Base-by-base conservation (phyloP, 805 yeast species). In the Clavispora phyllophila region DNA sequence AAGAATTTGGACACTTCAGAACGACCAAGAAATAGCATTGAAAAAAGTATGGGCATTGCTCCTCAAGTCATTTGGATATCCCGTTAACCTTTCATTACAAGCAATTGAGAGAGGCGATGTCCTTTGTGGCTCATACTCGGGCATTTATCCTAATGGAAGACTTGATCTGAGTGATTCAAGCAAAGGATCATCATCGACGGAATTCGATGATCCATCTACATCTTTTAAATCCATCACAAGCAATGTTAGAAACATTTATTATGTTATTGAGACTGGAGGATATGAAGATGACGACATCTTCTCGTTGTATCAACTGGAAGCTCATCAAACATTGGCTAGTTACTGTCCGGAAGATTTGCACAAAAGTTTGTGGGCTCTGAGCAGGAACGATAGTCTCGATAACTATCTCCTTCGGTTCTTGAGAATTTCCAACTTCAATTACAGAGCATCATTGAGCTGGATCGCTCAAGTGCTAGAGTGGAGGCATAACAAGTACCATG, bases 21-120 rank as follows among this genome's bases (percentile, higher is more conserved):
- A n/a, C 23, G 28, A 24, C n/a, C 48, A 48, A 37, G 51, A 48
- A 26, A 29, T 48, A 9, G 47, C 50, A 10, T 41, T 48, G 17
- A 48, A 48, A 28, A 45, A 43, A n/a, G 39, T 48, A 14, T 48
- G 51, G 51, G 50, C 50, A 9, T 35, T 36, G 13, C 41, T 48
- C 17, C 36, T 48, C 29, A 48, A 46, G 38, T 40, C 39, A 14
- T 48, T 43, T 14, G 51, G 51, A 13, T 48, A 48, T 27, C 46
- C 46, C 3, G 17, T 48, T 17, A n/a, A 15, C n/a, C 10, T 27
- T n/a, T 27, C 45, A 4, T 10, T 33, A 10, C 12, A 23, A 20
- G 28, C 5, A 14, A 29, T 29, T 29, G 33, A 29, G 9, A 19
- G 5, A 4, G 33, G 33, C 8, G 22, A 29, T 29, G 20, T 8